These are phyloP conservation scores for Lyophyllum atratum DNA, from an alignment of 768 basidiomycete species.

Conservation along the genomic window DNA sequence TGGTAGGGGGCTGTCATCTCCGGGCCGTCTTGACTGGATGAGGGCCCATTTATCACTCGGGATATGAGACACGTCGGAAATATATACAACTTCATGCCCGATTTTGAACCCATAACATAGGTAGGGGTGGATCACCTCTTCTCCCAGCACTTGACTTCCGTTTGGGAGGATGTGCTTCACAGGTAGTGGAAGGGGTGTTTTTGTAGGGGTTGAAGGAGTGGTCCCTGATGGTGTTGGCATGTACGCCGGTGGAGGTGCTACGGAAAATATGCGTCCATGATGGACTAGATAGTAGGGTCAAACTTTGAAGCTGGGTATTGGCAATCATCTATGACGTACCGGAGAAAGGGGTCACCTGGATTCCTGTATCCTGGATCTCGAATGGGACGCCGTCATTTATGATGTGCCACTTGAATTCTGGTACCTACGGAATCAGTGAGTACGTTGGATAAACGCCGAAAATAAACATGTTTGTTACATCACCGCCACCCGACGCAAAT, in stretches of 20 bases:
- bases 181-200: constrained; percentile 30
- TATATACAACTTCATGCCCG: constrained; percentile 67
- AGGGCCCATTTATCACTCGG: constrained; percentile 71
- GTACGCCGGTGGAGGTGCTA: constrained; percentile 37
- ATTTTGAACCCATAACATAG: constrained; percentile 71
- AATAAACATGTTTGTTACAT: constrained; percentile 43
- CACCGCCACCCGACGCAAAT: constrained; percentile 78
- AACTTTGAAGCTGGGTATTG: background rate
- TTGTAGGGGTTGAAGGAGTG: constrained; percentile 36
- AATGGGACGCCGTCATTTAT: constrained; percentile 71
- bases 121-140: constrained; percentile 53
- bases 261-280: constrained; percentile 68
- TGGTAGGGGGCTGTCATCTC: constrained; percentile 34
- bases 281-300: constrained; percentile 49
- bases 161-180: constrained; percentile 13
- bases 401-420: constrained; percentile 82
- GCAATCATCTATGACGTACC: constrained; percentile 39
- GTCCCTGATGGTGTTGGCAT: constrained; percentile 40
- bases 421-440: constrained; percentile 54
- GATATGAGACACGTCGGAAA: constrained; percentile 83
- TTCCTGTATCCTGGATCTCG: constrained; percentile 63
- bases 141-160: constrained; percentile 13
- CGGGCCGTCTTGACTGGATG: constrained; percentile 29
- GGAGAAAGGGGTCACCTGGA: constrained; percentile 64
- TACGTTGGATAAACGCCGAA: background rate